Evolutionary conservation across 768 basidiomycete species (phyloP).

Genomic region (Suillus americanus): DNA sequence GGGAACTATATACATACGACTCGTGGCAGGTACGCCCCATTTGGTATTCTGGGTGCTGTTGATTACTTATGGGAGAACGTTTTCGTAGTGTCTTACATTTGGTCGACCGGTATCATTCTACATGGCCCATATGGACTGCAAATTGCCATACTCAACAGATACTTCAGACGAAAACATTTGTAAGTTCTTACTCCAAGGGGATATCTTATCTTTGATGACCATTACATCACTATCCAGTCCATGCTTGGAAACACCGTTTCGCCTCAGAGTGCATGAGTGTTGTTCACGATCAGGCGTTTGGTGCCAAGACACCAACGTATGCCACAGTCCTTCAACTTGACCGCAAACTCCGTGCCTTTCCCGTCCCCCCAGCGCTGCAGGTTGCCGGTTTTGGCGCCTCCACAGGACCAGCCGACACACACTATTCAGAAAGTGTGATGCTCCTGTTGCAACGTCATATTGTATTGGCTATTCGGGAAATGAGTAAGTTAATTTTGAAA

Average conservation of each 20-base stretch:
- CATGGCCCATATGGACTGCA: constrained; percentile 66
- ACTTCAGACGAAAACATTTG: constrained; percentile 56
- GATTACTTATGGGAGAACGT: constrained; percentile 22
- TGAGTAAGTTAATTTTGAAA: constrained; percentile 46
- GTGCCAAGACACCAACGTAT: constrained; percentile 67
- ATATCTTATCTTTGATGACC: background rate
- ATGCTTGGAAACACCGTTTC: constrained; percentile 72
- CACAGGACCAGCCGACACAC: constrained; percentile 42
- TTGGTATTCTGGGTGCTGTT: background rate
- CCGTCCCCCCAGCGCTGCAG: constrained; percentile 64
- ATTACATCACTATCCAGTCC: constrained; percentile 37
- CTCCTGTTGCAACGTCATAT: constrained; percentile 66
- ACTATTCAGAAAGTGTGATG: constrained; percentile 31
- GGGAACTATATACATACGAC: constrained; percentile 51
- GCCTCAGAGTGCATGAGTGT: constrained; percentile 67
- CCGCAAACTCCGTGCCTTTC: constrained; percentile 65
- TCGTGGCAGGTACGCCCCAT: constrained; percentile 30
- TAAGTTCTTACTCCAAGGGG: constrained; percentile 32
- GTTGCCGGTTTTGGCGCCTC: constrained; percentile 64
- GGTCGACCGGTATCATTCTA: constrained; percentile 70
- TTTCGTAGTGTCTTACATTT: constrained; percentile 63
- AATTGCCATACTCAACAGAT: constrained; percentile 53
- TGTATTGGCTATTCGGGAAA: constrained; percentile 66
- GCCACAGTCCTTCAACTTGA: constrained; percentile 67
- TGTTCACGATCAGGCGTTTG: constrained; percentile 71